These are phyloP conservation scores for Tephrocybe sp. DNA, from an alignment of 768 basidiomycete genomes.

Conservation along the genomic window DNA sequence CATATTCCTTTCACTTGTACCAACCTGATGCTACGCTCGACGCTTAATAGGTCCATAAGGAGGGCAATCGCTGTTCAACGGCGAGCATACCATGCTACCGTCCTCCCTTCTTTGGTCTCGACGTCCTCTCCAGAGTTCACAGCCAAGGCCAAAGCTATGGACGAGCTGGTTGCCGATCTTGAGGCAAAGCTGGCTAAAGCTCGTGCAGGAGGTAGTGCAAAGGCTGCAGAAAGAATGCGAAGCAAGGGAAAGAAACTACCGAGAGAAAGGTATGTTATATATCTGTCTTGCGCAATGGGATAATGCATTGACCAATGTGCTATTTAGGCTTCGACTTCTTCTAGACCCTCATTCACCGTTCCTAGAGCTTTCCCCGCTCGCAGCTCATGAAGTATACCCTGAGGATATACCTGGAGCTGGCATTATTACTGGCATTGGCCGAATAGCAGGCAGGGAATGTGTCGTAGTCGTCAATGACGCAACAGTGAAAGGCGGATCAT, in stretches of 20 bases:
- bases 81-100: conserved; percentile 62
- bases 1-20: neutral
- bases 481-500: conserved; percentile 90
- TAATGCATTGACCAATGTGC: neutral
- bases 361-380: conserved; percentile 81
- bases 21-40: conserved; percentile 8
- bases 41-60: conserved; percentile 16
- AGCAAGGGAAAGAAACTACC: conserved; percentile 81
- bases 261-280: conserved; percentile 71
- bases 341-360: conserved; percentile 89
- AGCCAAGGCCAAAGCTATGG: conserved; percentile 66
- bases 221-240: conserved; percentile 72
- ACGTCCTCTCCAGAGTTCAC: conserved; percentile 69
- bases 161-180: conserved; percentile 60
- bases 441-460: conserved; percentile 79
- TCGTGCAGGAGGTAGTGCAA: conserved; percentile 71
- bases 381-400: conserved; percentile 84
- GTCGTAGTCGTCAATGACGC: conserved; percentile 93
- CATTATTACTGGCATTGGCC: conserved; percentile 82
- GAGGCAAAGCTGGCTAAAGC: conserved; percentile 56
- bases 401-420: conserved; percentile 85
- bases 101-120: conserved; percentile 72
- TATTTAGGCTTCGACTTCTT: conserved; percentile 59
- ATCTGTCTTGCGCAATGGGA: neutral
- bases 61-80: conserved; percentile 19